A percentile compares a stretch with the other conserved stretches of the same genome.
These are phyloP conservation scores for Psilocybe tampanensis DNA, from an alignment of 768 basidiomycete genomes.

Conservation along the genomic window DNA sequence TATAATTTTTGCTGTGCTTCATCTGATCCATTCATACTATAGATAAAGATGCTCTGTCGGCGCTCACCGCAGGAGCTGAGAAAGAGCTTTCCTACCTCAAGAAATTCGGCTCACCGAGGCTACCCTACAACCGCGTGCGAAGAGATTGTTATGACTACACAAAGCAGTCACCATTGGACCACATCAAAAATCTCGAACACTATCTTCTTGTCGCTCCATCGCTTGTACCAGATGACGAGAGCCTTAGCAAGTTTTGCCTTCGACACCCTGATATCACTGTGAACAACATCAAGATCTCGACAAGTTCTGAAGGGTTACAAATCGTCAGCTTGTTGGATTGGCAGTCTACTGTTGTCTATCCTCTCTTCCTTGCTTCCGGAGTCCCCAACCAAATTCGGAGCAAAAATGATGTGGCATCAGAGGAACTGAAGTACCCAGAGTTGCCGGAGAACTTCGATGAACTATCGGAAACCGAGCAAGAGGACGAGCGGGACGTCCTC, in stretches of 20 bases:
- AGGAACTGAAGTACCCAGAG: conserved; percentile 43
- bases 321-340: conserved; percentile 52
- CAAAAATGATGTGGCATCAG: conserved; percentile 38
- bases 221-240: conserved; percentile 41
- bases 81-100: conserved; percentile 54
- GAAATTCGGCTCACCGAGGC: conserved; percentile 48
- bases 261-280: conserved; percentile 55
- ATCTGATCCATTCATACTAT: conserved; percentile 32
- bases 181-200: conserved; percentile 50
- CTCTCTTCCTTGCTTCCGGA: conserved; percentile 49
- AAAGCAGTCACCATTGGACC: conserved; percentile 44
- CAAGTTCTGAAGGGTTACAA: conserved; percentile 35
- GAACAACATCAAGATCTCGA: conserved; percentile 50
- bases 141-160: conserved; percentile 48
- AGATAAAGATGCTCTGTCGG: conserved; percentile 47
- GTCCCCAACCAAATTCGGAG: conserved; percentile 49
- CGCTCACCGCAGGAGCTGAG: conserved; percentile 39
- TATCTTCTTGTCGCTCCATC: conserved; percentile 53
- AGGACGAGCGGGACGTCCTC: conserved; percentile 36
- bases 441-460: conserved; percentile 44
- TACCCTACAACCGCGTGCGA: conserved; percentile 43
- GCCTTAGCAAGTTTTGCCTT: conserved; percentile 47
- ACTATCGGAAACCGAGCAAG: conserved; percentile 38
- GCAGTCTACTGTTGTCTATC: conserved; percentile 57
- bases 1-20: conserved; percentile 29